Evolutionary conservation across 1,284 basidiomycete species (phyloP).

Genomic region (Limonomyces culmigenus): DNA sequence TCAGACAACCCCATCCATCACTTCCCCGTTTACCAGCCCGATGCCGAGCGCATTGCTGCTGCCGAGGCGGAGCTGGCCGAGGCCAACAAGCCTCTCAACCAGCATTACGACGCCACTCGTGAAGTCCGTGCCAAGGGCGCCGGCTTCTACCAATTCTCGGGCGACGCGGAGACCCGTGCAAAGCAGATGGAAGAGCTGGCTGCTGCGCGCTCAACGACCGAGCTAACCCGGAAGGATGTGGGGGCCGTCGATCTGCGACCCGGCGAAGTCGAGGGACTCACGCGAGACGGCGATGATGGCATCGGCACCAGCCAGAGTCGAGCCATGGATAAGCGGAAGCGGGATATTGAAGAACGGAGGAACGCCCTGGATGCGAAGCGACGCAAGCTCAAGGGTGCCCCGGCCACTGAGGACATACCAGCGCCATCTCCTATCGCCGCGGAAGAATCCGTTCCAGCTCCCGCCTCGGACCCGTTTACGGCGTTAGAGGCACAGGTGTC

Average conservation of each 20-base stretch:
- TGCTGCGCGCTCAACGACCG: conserved; percentile 54
- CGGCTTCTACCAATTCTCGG: conserved; percentile 79
- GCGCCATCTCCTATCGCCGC: conserved; percentile 2
- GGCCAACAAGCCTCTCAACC: conserved; percentile 49
- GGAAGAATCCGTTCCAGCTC: background rate
- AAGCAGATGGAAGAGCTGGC: conserved; percentile 70
- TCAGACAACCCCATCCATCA: conserved; percentile 60
- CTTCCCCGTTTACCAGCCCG: conserved; percentile 78
- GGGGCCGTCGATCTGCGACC: conserved; percentile 41
- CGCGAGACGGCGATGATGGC: conserved; percentile 12
- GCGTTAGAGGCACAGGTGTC: conserved; percentile 23
- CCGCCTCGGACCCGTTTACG: conserved; percentile 27
- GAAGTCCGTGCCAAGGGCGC: conserved; percentile 85
- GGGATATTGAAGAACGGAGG: conserved; percentile 62
- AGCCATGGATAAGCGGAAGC: conserved; percentile 65
- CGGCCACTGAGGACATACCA: conserved; percentile 4
- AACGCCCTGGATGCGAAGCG: conserved; percentile 68
- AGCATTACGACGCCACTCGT: conserved; percentile 68
- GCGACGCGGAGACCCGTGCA: conserved; percentile 57
- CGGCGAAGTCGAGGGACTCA: conserved; percentile 55
- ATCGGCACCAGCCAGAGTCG: conserved; percentile 24
- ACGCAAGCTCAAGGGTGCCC: conserved; percentile 31
- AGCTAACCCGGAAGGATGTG: conserved; percentile 36
- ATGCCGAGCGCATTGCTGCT: conserved; percentile 58
- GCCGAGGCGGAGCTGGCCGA: conserved; percentile 67